phyloP scores from a whole-genome alignment of 495 filamentous ascomycete genomes.

The Penicillium parvum region DNA sequence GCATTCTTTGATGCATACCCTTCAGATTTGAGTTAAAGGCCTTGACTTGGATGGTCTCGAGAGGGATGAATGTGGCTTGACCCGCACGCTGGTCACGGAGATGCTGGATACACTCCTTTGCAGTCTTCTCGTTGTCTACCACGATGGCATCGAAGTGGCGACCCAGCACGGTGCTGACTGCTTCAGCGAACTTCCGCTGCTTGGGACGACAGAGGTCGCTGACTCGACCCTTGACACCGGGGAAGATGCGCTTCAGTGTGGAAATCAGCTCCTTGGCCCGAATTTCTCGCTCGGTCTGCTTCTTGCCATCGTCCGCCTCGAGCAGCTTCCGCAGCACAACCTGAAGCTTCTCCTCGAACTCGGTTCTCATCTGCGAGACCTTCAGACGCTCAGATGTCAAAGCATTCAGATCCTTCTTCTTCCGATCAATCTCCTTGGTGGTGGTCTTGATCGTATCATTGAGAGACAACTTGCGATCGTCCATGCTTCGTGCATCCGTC shows the following conservation, averaged over 20 bases:
- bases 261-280: conserved; percentile 73
- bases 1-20: conserved; percentile 76
- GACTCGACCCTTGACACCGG: conserved; percentile 84
- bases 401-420: conserved; percentile 86
- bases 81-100: conserved; percentile 82
- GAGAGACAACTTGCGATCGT: conserved; percentile 58
- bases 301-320: conserved; percentile 76
- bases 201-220: conserved; percentile 93
- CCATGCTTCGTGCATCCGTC: conserved; percentile 63
- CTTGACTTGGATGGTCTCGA: conserved; percentile 95
- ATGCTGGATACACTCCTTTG: conserved; percentile 90
- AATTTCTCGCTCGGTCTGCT: conserved; percentile 77
- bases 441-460: conserved; percentile 60
- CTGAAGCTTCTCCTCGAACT: conserved; percentile 85
- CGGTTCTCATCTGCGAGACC: conserved; percentile 71
- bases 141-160: conserved; percentile 91
- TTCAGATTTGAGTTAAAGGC: conserved; percentile 84
- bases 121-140: conserved; percentile 94
- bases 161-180: conserved; percentile 87
- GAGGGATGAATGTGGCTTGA: conserved; percentile 86
- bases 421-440: conserved; percentile 72
- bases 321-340: conserved; percentile 72
- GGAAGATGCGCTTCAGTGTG: conserved; percentile 84
- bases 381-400: conserved; percentile 80
- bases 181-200: conserved; percentile 91